phyloP scores from a whole-genome alignment of 176 grass and related monocot genomes.

The Areca catechu region DNA sequence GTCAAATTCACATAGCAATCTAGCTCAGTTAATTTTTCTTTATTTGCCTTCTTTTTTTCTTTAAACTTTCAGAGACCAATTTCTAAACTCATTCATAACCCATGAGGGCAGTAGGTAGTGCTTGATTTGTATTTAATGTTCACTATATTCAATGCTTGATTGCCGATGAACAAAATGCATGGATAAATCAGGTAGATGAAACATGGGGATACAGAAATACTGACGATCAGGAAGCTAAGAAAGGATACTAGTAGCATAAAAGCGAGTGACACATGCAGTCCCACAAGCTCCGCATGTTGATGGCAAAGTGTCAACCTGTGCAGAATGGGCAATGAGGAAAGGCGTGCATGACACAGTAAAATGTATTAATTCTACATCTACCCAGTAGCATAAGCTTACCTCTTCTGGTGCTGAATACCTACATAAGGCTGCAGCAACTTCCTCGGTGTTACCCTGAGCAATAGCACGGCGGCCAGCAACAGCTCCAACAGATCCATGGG shows the following conservation, averaged over 20 bases:
- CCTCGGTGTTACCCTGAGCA: slow-evolving; percentile 76
- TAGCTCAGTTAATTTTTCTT: too few species aligned
- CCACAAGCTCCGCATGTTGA: slow-evolving; percentile 82
- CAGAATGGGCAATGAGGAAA: background rate
- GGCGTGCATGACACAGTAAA: too few species aligned
- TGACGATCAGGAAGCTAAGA: slow-evolving; percentile 7
- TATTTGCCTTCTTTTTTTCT: too few species aligned
- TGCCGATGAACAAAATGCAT: too few species aligned
- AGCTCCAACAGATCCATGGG: slow-evolving; percentile 87
- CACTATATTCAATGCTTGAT: too few species aligned
- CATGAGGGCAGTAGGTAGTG: too few species aligned
- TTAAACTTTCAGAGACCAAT: too few species aligned
- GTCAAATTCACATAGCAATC: too few species aligned
- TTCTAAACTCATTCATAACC: too few species aligned
- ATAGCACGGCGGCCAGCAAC: slow-evolving; percentile 75
- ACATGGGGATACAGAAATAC: too few species aligned
- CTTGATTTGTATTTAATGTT: too few species aligned
- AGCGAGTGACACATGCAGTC: slow-evolving; percentile 51
- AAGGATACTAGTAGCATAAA: slow-evolving; percentile 87
- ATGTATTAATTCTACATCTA: background rate
- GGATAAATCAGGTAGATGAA: too few species aligned
- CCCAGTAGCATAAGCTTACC: slow-evolving; percentile 31
- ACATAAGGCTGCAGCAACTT: slow-evolving; percentile 68
- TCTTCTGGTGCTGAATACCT: slow-evolving; percentile 90
- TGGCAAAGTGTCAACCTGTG: slow-evolving; percentile 84